A percentile compares a stretch with the other conserved stretches of the same genome.
phyloP scores from a whole-genome alignment of 73 alveolate species.

The Paramecium caudatum region DNA sequence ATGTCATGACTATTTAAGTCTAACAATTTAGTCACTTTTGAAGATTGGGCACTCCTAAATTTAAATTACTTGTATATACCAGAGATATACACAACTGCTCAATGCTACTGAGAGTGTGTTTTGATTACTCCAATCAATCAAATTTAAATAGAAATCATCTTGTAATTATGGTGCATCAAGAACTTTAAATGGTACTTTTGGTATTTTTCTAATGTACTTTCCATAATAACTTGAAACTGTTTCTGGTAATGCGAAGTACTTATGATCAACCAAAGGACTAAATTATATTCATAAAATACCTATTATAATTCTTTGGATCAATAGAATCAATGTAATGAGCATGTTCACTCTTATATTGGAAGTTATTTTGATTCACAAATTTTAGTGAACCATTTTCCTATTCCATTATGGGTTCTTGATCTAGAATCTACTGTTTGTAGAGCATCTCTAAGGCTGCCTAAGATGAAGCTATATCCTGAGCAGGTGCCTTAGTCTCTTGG shows the following conservation, averaged over 20 bases:
- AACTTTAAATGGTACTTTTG: constrained; percentile 99
- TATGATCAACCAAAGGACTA: constrained; percentile 66
- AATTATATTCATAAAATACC: not conserved
- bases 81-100: constrained; percentile 89
- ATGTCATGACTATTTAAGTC: constrained; percentile 90
- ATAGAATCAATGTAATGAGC: constrained; percentile 10
- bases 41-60: constrained; percentile 79
- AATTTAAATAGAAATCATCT: constrained; percentile 99
- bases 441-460: constrained; percentile 51
- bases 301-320: constrained; percentile 55
- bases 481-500: constrained; percentile 39
- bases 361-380: constrained; percentile 35
- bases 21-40: constrained; percentile 91
- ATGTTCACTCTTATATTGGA: constrained; percentile 1
- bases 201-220: constrained; percentile 87
- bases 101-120: constrained; percentile 98
- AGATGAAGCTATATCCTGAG: constrained; percentile 40
- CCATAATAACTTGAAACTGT: constrained; percentile 45
- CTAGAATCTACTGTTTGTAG: constrained; percentile 46
- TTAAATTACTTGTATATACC: constrained; percentile 69
- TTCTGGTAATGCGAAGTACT: constrained; percentile 58
- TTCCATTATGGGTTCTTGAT: constrained; percentile 21
- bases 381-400: constrained; percentile 13
- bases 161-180: constrained; percentile 99
- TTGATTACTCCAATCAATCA: constrained; percentile 98